These are phyloP conservation scores for Ceratobasidium theobromae DNA, from an alignment of 1,284 basidiomycete species.

Conservation along the genomic window DNA sequence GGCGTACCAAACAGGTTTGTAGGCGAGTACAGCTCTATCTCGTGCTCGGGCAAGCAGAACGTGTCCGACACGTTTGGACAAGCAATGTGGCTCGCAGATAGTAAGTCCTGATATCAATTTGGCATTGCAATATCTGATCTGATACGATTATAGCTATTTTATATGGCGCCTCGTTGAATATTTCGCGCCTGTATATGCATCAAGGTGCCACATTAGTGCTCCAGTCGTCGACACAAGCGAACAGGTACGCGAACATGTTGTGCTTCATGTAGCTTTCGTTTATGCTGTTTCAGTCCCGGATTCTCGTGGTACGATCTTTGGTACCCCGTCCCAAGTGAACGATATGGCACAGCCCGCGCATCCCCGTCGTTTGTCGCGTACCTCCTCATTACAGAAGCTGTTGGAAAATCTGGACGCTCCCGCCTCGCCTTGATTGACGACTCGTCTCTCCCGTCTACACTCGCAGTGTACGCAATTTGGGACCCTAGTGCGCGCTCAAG, in stretches of 20 bases:
- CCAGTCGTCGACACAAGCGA: conserved; percentile 44
- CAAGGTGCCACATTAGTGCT: conserved; percentile 46
- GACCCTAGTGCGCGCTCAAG: conserved; percentile 38
- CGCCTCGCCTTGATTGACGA: conserved; percentile 41
- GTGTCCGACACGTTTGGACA: conserved; percentile 47
- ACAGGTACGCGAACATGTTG: conserved; percentile 39
- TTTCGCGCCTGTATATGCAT: conserved; percentile 45
- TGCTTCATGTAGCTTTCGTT: background rate
- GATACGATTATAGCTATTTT: conserved; percentile 40
- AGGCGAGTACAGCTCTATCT: conserved; percentile 44
- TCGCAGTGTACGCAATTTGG: conserved; percentile 45
- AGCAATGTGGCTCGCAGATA: conserved; percentile 45
- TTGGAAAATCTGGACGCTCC: conserved; percentile 41
- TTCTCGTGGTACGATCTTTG: conserved; percentile 45
- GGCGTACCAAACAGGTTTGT: background rate
- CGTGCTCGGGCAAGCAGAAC: conserved; percentile 46
- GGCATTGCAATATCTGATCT: conserved; percentile 32
- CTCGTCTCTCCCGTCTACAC: conserved; percentile 36
- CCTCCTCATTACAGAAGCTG: conserved; percentile 45
- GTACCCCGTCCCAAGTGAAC: conserved; percentile 44
- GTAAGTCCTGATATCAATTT: conserved; percentile 36
- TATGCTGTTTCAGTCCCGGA: conserved; percentile 6
- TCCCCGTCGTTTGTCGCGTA: conserved; percentile 46
- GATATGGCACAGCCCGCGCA: conserved; percentile 43
- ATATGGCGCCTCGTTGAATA: conserved; percentile 43